These are phyloP conservation scores for Anacardium occidentale DNA, from an alignment of 345 rosid genomes.

Conservation along the genomic window DNA sequence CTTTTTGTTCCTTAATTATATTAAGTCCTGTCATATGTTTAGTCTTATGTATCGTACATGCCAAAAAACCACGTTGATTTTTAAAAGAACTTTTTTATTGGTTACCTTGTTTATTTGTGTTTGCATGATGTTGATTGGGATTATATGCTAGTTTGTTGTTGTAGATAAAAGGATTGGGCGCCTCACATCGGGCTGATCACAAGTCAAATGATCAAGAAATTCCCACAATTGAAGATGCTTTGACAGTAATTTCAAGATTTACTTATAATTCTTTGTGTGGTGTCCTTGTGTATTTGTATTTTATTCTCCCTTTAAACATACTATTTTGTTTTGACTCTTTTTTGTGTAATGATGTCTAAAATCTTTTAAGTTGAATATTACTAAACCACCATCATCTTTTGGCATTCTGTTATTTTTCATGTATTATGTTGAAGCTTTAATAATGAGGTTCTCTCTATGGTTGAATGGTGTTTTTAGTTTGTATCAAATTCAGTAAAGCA, in stretches of 20 bases:
- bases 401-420: not conserved
- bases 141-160: conserved; percentile 33
- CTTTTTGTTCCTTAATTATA: conserved; percentile 4
- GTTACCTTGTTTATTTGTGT: not conserved
- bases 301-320: not conserved
- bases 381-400: not conserved
- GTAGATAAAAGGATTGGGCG: conserved; percentile 63
- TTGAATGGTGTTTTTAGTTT: conserved; percentile 35
- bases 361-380: conserved; percentile 5
- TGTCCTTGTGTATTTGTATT: not conserved
- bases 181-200: conserved; percentile 35
- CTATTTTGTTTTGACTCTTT: not conserved
- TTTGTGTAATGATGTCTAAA: not conserved
- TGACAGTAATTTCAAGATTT: conserved; percentile 46
- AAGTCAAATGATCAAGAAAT: conserved; percentile 43
- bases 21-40: not conserved
- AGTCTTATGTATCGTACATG: not conserved
- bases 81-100: not conserved
- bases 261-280: not conserved
- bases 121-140: conserved; percentile 28
- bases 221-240: conserved; percentile 77
- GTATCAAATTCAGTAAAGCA: conserved; percentile 66
- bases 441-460: conserved; percentile 20
- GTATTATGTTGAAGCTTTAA: not conserved
- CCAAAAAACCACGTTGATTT: not conserved